Evolutionary conservation across 441 rosid species (phyloP).

Genomic region (Adansonia madagascariensis): DNA sequence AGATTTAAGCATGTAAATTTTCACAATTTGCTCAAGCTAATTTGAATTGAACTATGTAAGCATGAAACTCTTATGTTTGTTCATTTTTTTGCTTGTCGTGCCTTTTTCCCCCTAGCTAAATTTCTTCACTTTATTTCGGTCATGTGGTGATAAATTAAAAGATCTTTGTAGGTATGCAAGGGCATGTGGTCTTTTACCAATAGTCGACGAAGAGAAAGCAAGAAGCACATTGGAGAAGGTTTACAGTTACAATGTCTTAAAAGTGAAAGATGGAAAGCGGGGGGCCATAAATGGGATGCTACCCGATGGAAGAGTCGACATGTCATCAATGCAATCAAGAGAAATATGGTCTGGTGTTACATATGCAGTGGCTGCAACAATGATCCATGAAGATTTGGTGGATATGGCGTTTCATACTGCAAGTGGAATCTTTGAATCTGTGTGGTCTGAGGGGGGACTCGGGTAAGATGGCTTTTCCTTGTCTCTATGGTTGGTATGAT

Average conservation of each 20-base stretch:
- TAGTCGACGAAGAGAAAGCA: constrained; percentile 71
- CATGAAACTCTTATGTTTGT: background rate
- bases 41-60: background rate
- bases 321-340: constrained; percentile 78
- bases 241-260: constrained; percentile 71
- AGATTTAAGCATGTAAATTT: background rate
- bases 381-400: constrained; percentile 76
- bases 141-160: background rate
- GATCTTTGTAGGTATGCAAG: constrained; percentile 65
- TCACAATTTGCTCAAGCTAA: background rate
- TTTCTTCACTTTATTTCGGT: background rate
- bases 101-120: background rate
- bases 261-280: constrained; percentile 73
- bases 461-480: constrained; percentile 55
- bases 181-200: constrained; percentile 81
- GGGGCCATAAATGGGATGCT: constrained; percentile 96
- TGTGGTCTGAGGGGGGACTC: constrained; percentile 79
- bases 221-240: constrained; percentile 67
- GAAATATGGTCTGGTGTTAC: constrained; percentile 96
- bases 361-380: constrained; percentile 82
- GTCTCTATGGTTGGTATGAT: background rate
- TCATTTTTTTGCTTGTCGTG: constrained; percentile 1
- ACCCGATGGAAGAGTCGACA: constrained; percentile 79
- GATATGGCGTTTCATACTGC: constrained; percentile 84
- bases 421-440: constrained; percentile 70